Evolutionary conservation across 352 stramenopile species (phyloP), one percentile per base, ranked within the genome.

Genomic region (Phytophthora constricta): DNA sequence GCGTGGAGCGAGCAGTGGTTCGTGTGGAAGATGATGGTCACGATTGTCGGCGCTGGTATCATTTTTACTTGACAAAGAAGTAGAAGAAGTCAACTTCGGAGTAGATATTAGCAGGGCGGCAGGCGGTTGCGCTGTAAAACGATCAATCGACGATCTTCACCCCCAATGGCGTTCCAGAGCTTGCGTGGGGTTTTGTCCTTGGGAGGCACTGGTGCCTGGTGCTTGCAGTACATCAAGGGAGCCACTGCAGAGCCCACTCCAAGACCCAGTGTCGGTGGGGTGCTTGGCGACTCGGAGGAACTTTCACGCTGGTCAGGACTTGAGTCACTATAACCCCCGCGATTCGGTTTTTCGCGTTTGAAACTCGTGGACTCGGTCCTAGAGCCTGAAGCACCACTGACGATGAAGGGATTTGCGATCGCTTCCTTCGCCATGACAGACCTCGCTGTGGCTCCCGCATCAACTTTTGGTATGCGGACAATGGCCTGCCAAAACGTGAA

Each of bases 141-240:
- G 34, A 91, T 86, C 41, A 91, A 71, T 25, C 84, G 82, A 3
- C 84, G 82, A 62, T 93, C 81, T 71, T 93, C 83, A 11, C 81
- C 85, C 22, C 82, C 82, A 50, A 91, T 90, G 5, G 81, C 85
- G 33, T 93, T 93, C 85, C 82, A 93, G 49, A 91, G 79, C 39
- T 87, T 90, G 37, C 82, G 75, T 26, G 81, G 82, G 9, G 81
- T 93, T 59, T 89, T 89, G 33, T 78, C 56, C 34, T 87, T 87
- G 0, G 76, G 65, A 13, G 79, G 68, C 51, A 87, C 77, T 9
- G 78, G 80, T 8, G 72, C 79, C 43, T 89, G 76, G 46, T 88
- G 79, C 51, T 88, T 88, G 60, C 74, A 86, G 55, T 88, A 90
- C 46, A 84, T 58, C 33, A 90, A 42, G 1, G 78, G 77, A 0